Evolutionary conservation across 148 eudicot species (phyloP).

Genomic region (Cornus kousa): DNA sequence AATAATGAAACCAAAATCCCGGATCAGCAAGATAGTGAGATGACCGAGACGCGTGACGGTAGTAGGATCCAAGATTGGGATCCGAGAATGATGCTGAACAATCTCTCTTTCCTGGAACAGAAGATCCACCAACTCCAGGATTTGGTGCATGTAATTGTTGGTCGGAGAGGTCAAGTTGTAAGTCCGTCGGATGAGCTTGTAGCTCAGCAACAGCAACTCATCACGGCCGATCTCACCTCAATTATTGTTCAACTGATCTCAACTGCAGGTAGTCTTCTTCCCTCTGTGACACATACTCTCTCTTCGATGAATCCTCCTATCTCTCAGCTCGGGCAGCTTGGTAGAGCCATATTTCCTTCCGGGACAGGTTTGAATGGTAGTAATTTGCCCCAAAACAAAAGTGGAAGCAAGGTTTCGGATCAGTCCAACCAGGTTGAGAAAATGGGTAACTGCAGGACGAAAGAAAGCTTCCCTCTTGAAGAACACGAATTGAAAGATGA

Average conservation of each 20-base stretch:
- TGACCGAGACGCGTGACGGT: slow-evolving; percentile 31
- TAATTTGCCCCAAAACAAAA: slow-evolving; percentile 23
- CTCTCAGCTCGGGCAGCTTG: slow-evolving; percentile 36
- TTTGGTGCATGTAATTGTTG: slow-evolving; percentile 57
- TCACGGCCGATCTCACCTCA: slow-evolving; percentile 87
- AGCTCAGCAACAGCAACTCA: slow-evolving; percentile 85
- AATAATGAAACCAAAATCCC: slow-evolving; percentile 30
- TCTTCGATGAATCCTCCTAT: slow-evolving; percentile 35
- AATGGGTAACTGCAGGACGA: slow-evolving; percentile 27
- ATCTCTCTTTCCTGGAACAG: slow-evolving; percentile 78
- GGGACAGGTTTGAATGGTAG: slow-evolving; percentile 16
- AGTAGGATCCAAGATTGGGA: slow-evolving; percentile 59
- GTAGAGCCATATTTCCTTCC: slow-evolving; percentile 28
- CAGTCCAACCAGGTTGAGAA: slow-evolving; percentile 42
- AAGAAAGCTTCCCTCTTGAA: slow-evolving; percentile 43
- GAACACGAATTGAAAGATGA: slow-evolving; percentile 80
- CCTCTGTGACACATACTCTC: slow-evolving; percentile 63
- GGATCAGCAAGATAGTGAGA: slow-evolving; percentile 37
- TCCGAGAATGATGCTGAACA: slow-evolving; percentile 64
- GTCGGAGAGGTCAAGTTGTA: slow-evolving; percentile 38
- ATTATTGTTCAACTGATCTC: slow-evolving; percentile 88
- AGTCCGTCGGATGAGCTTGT: slow-evolving; percentile 51
- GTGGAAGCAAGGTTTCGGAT: slow-evolving; percentile 40
- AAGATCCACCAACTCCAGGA: slow-evolving; percentile 94
- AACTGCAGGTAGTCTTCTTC: slow-evolving; percentile 92